A percentile compares a stretch with the other conserved stretches of the same genome.
These are phyloP conservation scores for Stachybotrys elegans DNA, from an alignment of 2,329 filamentous ascomycete genomes.

Conservation along the genomic window DNA sequence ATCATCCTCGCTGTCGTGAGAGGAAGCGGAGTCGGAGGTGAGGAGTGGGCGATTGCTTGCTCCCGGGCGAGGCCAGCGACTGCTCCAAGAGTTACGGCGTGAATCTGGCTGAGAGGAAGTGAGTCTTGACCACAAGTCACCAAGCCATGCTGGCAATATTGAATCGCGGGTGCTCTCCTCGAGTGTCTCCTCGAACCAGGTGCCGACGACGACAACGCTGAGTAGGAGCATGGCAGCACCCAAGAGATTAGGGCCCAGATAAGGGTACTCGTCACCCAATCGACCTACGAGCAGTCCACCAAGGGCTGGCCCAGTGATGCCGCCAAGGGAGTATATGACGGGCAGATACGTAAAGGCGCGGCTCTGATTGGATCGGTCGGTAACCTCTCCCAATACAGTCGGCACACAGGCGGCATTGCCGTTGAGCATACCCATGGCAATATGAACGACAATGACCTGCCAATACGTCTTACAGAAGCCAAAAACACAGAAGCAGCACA, in stretches of 20 bases:
- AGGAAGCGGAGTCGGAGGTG: constrained; percentile 16
- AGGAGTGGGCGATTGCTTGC: constrained; percentile 22
- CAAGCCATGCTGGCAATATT: constrained; percentile 27
- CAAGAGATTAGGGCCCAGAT: constrained; percentile 77
- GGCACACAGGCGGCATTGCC: constrained; percentile 93
- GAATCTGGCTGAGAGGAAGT: constrained; percentile 11
- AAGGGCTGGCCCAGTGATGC: constrained; percentile 87
- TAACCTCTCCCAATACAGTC: constrained; percentile 91
- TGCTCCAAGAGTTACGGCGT: constrained; percentile 28
- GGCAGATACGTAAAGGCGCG: constrained; percentile 90
- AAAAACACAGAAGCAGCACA: constrained; percentile 76
- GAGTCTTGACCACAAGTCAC: constrained; percentile 22
- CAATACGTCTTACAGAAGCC: constrained; percentile 79
- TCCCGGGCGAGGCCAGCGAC: constrained; percentile 29
- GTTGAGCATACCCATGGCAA: constrained; percentile 87
- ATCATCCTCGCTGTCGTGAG: constrained; percentile 19
- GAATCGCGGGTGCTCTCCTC: constrained; percentile 24
- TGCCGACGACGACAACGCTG: constrained; percentile 67
- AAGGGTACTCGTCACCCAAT: constrained; percentile 64
- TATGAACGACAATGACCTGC: constrained; percentile 82
- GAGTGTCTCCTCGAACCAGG: constrained; percentile 81
- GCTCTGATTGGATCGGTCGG: constrained; percentile 91
- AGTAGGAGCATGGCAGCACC: constrained; percentile 66
- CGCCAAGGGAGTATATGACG: constrained; percentile 91
- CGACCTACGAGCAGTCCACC: constrained; percentile 76